Percentiles rank a stretch among this genome's conserved stretches.
Conservation (phyloP, 2,329 filamentous ascomycete species). For the Tothia fuscella region DNA sequence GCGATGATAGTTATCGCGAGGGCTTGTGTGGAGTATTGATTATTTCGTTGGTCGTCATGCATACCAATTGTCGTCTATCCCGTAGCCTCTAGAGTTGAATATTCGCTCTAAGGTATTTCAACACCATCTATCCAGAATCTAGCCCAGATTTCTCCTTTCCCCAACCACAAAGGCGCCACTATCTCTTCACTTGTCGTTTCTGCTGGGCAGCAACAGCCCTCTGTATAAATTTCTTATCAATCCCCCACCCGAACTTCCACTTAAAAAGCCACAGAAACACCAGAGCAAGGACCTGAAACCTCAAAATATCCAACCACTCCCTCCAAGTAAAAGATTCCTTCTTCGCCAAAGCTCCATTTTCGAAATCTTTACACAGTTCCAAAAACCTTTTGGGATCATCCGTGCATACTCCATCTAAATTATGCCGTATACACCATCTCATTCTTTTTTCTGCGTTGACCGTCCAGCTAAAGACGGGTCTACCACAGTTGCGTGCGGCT, state of each 20-base stretch:
- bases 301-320: slow-evolving; percentile 21
- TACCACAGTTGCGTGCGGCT: slow-evolving; percentile 42
- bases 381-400: slow-evolving; percentile 64
- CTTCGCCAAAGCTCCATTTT: neutral
- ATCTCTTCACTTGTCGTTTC: too few species aligned
- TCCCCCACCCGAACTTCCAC: slow-evolving; percentile 18
- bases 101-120: too few species aligned
- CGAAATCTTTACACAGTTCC: slow-evolving; percentile 40
- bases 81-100: too few species aligned
- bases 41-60: too few species aligned
- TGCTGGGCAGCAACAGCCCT: neutral
- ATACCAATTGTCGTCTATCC: too few species aligned
- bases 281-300: slow-evolving; percentile 23
- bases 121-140: too few species aligned
- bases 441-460: slow-evolving; percentile 70
- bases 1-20: too few species aligned
- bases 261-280: slow-evolving; percentile 23
- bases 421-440: slow-evolving; percentile 60
- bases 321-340: slow-evolving; percentile 4
- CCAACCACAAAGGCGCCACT: too few species aligned
- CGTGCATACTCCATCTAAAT: slow-evolving; percentile 71
- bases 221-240: slow-evolving; percentile 10
- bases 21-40: too few species aligned
- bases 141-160: too few species aligned
- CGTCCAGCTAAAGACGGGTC: slow-evolving; percentile 70